Percentiles rank a stretch among this genome's conserved stretches.
Conservation (phyloP, 495 filamentous ascomycete genomes). For the Penicillium roqueforti region DNA sequence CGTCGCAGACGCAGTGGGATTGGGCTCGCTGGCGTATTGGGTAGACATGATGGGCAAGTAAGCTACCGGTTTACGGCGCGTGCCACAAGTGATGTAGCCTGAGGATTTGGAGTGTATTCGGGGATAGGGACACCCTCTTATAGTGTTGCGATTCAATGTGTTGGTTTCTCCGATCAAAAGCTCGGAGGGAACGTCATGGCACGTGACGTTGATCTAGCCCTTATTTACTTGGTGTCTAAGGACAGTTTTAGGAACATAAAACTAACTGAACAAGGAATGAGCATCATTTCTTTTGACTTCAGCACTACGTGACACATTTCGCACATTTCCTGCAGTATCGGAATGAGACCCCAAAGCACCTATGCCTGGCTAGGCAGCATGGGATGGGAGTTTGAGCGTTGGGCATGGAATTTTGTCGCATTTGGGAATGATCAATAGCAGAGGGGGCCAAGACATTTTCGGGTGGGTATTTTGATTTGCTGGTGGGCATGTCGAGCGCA, state of each 20-base stretch:
- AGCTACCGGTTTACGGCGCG: slow-evolving; percentile 1
- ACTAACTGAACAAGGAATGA: too few species aligned
- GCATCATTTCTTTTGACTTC: neutral
- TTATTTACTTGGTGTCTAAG: neutral
- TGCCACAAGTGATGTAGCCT: neutral
- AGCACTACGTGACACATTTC: neutral
- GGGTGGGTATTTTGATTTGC: neutral
- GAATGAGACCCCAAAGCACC: neutral
- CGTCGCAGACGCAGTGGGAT: slow-evolving; percentile 83
- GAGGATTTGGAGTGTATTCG: neutral
- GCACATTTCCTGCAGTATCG: neutral
- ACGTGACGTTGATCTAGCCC: slow-evolving; percentile 14
- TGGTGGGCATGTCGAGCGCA: neutral
- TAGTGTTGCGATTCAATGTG: slow-evolving; percentile 2
- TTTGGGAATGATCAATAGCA: neutral
- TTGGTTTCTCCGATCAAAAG: slow-evolving; percentile 3
- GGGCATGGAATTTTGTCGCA: neutral
- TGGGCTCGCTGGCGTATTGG: slow-evolving; percentile 91
- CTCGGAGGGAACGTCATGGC: slow-evolving; percentile 23
- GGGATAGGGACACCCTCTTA: neutral
- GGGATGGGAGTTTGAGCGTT: neutral
- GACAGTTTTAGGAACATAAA: neutral
- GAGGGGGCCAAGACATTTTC: neutral
- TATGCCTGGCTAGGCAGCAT: neutral
- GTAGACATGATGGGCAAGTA: slow-evolving; percentile 61